Conservation (phyloP, 139 green algal species). For the Volvox africanus region DNA sequence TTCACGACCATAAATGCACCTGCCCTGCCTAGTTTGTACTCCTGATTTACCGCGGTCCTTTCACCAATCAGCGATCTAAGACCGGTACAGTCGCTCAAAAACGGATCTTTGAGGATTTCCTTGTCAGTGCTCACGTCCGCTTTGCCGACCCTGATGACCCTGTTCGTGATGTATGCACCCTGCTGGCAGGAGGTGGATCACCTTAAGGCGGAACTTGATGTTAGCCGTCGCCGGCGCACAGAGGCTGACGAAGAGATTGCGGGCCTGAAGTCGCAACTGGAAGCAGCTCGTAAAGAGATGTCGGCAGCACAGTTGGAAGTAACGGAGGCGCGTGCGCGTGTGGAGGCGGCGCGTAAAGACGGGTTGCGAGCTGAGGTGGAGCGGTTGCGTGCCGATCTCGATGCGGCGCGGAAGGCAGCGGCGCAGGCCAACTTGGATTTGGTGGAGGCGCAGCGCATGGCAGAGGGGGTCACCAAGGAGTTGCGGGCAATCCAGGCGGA, state of each 20-base stretch:
- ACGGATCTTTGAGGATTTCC: too few relatives aligned
- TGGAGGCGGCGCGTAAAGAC: constrained; percentile 22
- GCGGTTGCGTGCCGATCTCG: constrained; percentile 26
- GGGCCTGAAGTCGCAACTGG: background rate
- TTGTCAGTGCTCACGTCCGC: too few relatives aligned
- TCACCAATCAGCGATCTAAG: too few relatives aligned
- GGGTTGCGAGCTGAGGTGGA: constrained; percentile 17
- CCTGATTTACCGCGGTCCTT: too few relatives aligned
- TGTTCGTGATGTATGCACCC: background rate
- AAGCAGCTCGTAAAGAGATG: background rate
- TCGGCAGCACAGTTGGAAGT: constrained; percentile 32
- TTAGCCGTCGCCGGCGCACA: background rate
- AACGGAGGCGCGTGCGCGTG: constrained; percentile 18
- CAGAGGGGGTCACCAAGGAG: constrained; percentile 3
- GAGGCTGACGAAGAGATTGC: constrained; percentile 31
- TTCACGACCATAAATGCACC: too few relatives aligned
- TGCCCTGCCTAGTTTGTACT: too few relatives aligned
- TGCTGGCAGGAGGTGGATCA: constrained; percentile 10
- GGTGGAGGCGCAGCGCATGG: constrained; percentile 19
- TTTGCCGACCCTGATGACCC: too few relatives aligned
- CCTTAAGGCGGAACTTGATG: constrained; percentile 25
- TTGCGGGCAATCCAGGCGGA: background rate
- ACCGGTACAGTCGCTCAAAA: too few relatives aligned
- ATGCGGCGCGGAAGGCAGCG: constrained; percentile 4
- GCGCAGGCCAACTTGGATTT: background rate